Conservation (phyloP, 805 yeast genomes). For the Hanseniaspora clermontiae region DNA sequence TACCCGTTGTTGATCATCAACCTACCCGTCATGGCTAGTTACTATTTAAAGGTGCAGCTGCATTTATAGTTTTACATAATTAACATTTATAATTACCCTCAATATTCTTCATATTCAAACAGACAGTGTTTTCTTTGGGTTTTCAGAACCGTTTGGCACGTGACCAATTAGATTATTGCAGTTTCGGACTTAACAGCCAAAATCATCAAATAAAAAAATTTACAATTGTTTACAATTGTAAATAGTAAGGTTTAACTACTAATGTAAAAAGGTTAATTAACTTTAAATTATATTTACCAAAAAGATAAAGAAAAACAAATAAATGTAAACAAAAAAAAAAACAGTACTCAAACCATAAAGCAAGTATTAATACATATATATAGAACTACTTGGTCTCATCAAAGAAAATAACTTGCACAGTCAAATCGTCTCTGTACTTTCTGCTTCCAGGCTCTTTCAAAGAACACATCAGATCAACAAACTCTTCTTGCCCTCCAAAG, state of each 20-base stretch:
- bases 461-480: conserved; percentile 74
- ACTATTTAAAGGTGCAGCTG: conserved; percentile 27
- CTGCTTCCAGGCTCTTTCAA: conserved; percentile 88
- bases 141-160: neutral
- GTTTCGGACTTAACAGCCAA: neutral
- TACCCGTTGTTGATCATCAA: conserved; percentile 56
- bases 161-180: too few species aligned
- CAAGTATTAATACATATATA: neutral
- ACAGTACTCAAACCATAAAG: neutral
- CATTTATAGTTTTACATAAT: conserved; percentile 14
- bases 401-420: conserved; percentile 91
- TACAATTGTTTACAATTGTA: neutral
- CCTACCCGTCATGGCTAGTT: conserved; percentile 48
- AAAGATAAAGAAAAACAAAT: too few species aligned
- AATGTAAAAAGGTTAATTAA: neutral
- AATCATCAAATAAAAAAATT: neutral
- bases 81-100: too few species aligned
- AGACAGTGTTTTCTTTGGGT: neutral
- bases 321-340: neutral
- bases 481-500: conserved; percentile 78
- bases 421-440: conserved; percentile 86
- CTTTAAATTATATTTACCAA: too few species aligned
- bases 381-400: conserved; percentile 34
- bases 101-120: too few species aligned
- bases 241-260: neutral